Evolutionary conservation across 768 basidiomycete genomes (phyloP), one percentile per base, ranked within the genome.

Genomic region (Candolleomyces eurysporus): DNA sequence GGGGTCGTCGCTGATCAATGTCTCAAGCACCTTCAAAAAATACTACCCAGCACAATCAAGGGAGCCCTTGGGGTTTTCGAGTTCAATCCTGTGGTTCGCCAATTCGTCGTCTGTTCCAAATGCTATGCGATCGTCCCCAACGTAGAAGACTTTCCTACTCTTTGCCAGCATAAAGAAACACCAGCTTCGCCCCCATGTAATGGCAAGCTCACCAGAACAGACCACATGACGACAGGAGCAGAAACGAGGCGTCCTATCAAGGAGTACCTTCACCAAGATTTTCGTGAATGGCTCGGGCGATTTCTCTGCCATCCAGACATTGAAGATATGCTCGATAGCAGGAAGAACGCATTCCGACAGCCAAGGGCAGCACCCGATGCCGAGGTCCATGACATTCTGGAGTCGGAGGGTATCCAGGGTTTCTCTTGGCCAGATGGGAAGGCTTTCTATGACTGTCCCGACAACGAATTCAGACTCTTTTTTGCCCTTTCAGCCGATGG

Each of bases 401-500:
- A 62, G 19, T 51, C 64, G 67, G 0, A 17, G 3, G 62, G n/a
- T 7, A 36, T 63, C 16, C 42, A 39, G 31, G 40, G 56, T 1
- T 63, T 63, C 36, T 22, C 14, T 4, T 40, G 51, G 9, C 16
- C 26, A 9, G 59, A 59, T 48, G 51, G 52, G 14, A 46, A 60
- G 4, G 4, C 51, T 1, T 63, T 63, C 43, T 19, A 46, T 40
- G 51, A 60, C 14, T 60, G 49, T 70, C 1, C 45, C 1, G 14
- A 60, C 4, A 46, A 45, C 5, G 57, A 62, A 22, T 57, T 36
- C 9, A 26, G 49, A 8, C 11, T 51, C 2, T n/a, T 62, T 30
- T 76, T 75, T 57, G 66, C 70, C 26, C 62, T 77, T 30, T 64
- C 64, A 49, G 62, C 67, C 31, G 75, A 77, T 56, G 63, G 73